phyloP scores from a whole-genome alignment of 2,329 filamentous ascomycete genomes.

The Paracamarosporium sp. region DNA sequence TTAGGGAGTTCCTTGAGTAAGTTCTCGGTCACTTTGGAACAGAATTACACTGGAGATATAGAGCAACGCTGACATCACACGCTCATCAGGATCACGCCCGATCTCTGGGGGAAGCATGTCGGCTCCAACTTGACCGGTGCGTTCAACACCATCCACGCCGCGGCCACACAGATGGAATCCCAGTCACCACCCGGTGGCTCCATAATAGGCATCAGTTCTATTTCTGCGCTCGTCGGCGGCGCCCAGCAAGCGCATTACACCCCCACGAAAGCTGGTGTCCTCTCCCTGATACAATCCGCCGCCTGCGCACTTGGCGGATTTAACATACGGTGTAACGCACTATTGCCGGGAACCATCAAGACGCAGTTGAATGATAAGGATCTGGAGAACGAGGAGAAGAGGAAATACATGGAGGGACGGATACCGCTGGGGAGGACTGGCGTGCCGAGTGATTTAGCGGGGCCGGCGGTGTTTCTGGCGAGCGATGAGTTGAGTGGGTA shows the following conservation, averaged over 20 bases:
- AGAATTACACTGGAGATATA: background rate
- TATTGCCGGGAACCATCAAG: constrained; percentile 82
- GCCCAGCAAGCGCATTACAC: constrained; percentile 85
- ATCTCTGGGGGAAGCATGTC: constrained; percentile 75
- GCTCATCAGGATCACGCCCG: constrained; percentile 64
- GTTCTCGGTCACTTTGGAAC: constrained; percentile 16
- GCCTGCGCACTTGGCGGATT: constrained; percentile 80
- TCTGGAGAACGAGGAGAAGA: constrained; percentile 74
- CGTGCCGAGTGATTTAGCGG: constrained; percentile 72
- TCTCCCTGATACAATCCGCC: constrained; percentile 82
- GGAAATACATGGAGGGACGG: constrained; percentile 78
- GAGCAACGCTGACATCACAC: background rate
- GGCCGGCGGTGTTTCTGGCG: constrained; percentile 84
- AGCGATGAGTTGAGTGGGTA: constrained; percentile 69
- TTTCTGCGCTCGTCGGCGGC: constrained; percentile 78
- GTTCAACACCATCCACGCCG: constrained; percentile 88
- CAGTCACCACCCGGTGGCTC: constrained; percentile 70
- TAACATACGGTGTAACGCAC: constrained; percentile 80
- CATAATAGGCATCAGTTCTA: constrained; percentile 79
- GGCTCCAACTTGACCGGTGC: constrained; percentile 84
- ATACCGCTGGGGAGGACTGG: constrained; percentile 69
- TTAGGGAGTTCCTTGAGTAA: constrained; percentile 82
- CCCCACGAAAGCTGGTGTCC: constrained; percentile 80
- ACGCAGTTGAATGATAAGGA: constrained; percentile 88
- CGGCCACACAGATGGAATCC: constrained; percentile 79